Base-by-base conservation (phyloP, 1,284 basidiomycete species). In the Omphalotus olearius region DNA sequence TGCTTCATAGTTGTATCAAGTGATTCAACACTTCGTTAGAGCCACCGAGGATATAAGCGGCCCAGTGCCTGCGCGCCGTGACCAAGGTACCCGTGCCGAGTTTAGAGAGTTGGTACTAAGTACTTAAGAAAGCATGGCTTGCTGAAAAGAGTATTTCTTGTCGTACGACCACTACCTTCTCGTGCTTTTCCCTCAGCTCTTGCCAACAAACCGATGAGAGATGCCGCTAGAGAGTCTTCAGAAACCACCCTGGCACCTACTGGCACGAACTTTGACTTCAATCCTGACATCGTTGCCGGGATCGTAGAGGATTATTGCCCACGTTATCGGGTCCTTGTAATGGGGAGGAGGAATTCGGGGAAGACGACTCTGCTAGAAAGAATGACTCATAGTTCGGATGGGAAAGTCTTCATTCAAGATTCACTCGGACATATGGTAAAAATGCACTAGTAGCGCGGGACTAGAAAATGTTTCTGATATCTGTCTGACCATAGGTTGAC, bases 281-380 rank as follows among this genome's bases (percentile, higher is more conserved):
- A 7, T 33, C 30, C 30, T 33, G 13, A 33, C 7, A 2, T 33
- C 30, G 30, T 13, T 10, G 30, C 13, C 9, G 30, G 13, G 9
- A 46, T 43, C 4, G 42, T 51, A 14, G 25, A 40, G 33, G 51
- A 42, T 6, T 20, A 42, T 28, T 30, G 36, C 16, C 45, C 37
- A 1, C 45, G 51, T 13, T 48, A 48, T 45, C 51, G 51, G 20
- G 25, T 53, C 20, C 39, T 53, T n/a, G 51, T 53, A 4, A 53
- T 53, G 46, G 51, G 51, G 9, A 47, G 46, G 28, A 42, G 37
- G 18, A 53, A 53, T 30, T 45, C 51, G n/a, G 51, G 51, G 28
- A 53, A 53, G 46, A 53, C 51, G 1, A 53, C 51, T 14, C 18
- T 53, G 18, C 35, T 48, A 3, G 16, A 53, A 33, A 33, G 16